These are phyloP conservation scores for Chaetoscypha palmicola DNA, from an alignment of 2,329 filamentous ascomycete species.

Conservation along the genomic window DNA sequence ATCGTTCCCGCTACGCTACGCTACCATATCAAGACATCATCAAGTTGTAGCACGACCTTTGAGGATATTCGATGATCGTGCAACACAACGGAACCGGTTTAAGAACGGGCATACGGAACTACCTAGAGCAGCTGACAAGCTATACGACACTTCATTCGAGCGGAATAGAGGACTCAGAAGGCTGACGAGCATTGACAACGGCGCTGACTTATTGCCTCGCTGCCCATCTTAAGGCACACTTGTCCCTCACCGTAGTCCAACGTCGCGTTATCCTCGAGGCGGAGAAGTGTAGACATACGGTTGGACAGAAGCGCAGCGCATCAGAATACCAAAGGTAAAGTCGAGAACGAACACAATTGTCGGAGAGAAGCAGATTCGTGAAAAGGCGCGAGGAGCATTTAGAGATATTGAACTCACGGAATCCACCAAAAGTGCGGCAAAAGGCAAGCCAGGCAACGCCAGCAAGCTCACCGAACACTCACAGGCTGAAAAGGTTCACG, in stretches of 20 bases:
- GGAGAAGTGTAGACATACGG: background rate
- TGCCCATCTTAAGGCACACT: background rate
- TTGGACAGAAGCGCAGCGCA: background rate
- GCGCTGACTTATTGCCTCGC: background rate
- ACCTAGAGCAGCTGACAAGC: slow-evolving; percentile 15
- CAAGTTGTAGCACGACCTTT: slow-evolving; percentile 11
- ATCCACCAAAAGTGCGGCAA: too few species aligned
- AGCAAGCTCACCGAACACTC: too few species aligned
- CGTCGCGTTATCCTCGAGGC: slow-evolving; percentile 5
- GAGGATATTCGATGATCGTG: slow-evolving; percentile 14
- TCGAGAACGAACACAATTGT: background rate
- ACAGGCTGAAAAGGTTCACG: too few species aligned
- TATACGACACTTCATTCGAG: slow-evolving; percentile 10
- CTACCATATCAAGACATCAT: slow-evolving; percentile 4
- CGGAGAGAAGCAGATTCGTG: background rate
- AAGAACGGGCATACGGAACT: slow-evolving; percentile 11
- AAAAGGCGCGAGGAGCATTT: background rate
- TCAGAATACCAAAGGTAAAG: background rate
- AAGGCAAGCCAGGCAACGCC: too few species aligned
- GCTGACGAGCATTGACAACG: background rate
- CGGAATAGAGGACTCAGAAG: slow-evolving; percentile 1
- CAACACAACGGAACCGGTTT: slow-evolving; percentile 13
- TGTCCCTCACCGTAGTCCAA: background rate
- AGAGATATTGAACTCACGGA: background rate
- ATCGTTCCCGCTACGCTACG: slow-evolving; percentile 2